Base-by-base conservation (phyloP, 2,329 filamentous ascomycete genomes). In the Capronia epimyces region DNA sequence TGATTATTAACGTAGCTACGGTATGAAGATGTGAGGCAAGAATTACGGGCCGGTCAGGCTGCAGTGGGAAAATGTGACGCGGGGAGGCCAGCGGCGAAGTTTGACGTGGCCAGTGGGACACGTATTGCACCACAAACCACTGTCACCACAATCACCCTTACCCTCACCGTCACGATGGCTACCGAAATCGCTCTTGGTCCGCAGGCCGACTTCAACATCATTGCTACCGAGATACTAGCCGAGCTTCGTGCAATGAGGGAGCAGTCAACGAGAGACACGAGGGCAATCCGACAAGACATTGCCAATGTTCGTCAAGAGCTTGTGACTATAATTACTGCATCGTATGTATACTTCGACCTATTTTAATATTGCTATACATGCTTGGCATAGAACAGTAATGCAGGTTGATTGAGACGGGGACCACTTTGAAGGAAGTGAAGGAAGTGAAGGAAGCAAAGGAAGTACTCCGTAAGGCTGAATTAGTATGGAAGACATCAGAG, bases 331-430 rank as follows among this genome's bases (percentile, higher is more conserved):
- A 41, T 48, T 16, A 48, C 40, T 53, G 46, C 45, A 16, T 53
- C 50, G 45, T 53, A 53, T 40, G 50, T 53, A 49, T 22, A 43
- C 29, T 45, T 44, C 27, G 22, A 49, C 46, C 13, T 48, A 44
- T 53, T 45, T 53, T 40, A 44, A 49, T 44, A 49, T 49, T 46
- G 46, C 46, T 49, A 46, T 53, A 27, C 51, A 53, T 53, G 49
- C 50, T 53, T 49, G 44, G 49, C 45, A 12, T 49, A 53, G 34
- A 45, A 53, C 31, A 53, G 49, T 46, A 53, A 53, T 20, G 40
- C 50, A 49, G 50, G n/a, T n/a, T n/a, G n/a, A n/a, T n/a, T n/a
- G n/a, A n/a, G n/a, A n/a, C n/a, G n/a, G n/a, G n/a, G n/a, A n/a
- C n/a, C n/a, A n/a, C n/a, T n/a, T n/a, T n/a, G n/a, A n/a, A n/a